Evolutionary conservation across 148 eudicot species (phyloP).

Genomic region (Dysphania ambrosioides): DNA sequence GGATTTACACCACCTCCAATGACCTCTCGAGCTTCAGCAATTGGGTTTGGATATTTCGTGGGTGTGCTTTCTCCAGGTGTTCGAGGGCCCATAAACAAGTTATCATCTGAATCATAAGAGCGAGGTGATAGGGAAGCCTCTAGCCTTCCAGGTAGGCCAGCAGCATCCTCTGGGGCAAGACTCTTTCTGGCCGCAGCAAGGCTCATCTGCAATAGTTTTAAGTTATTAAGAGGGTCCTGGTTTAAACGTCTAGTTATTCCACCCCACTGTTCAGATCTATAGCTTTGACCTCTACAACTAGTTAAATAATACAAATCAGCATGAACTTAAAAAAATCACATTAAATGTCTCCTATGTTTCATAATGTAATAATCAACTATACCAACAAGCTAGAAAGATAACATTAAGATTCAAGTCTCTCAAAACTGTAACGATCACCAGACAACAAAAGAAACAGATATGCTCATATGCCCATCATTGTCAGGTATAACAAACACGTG

Average conservation of each 20-base stretch:
- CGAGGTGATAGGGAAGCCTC: conserved; percentile 46
- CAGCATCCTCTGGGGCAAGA: conserved; percentile 36
- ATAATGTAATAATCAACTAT: background rate
- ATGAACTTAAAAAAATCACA: background rate
- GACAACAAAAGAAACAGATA: no score
- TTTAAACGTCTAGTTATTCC: background rate
- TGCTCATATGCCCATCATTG: no score
- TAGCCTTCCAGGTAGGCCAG: conserved; percentile 36
- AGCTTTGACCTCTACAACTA: background rate
- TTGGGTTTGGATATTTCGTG: conserved; percentile 30
- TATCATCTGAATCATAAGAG: conserved; percentile 57
- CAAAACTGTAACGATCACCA: background rate
- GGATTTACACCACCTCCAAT: conserved; percentile 41
- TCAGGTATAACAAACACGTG: background rate
- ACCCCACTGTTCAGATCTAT: background rate
- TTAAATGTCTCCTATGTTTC: background rate
- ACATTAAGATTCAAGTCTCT: background rate
- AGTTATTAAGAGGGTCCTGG: conserved; percentile 3
- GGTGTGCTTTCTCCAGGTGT: conserved; percentile 59
- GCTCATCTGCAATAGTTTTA: conserved; percentile 32
- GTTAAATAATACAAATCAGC: background rate
- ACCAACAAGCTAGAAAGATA: background rate
- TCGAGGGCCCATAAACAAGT: conserved; percentile 39
- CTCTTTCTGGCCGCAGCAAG: conserved; percentile 48
- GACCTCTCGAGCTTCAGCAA: conserved; percentile 39